Evolutionary conservation across 2,329 filamentous ascomycete species (phyloP).

Genomic region (Xylogone sp.): DNA sequence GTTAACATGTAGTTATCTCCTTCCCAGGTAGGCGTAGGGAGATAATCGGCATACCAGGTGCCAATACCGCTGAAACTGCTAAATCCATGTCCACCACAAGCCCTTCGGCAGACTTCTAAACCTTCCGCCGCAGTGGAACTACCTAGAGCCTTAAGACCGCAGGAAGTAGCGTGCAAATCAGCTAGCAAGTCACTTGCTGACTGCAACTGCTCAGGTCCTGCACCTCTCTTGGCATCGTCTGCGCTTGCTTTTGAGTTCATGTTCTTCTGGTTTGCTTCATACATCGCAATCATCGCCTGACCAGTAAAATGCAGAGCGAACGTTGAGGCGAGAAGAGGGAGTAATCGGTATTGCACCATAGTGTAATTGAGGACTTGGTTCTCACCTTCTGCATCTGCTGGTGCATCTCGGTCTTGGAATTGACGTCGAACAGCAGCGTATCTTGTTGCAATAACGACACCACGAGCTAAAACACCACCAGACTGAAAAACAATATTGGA

Average conservation of each 20-base stretch:
- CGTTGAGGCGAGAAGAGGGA: constrained; percentile 69
- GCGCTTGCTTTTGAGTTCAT: constrained; percentile 45
- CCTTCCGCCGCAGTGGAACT: constrained; percentile 72
- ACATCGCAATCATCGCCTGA: constrained; percentile 70
- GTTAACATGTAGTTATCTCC: constrained; percentile 82
- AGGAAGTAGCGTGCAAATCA: constrained; percentile 73
- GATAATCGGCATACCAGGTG: constrained; percentile 70
- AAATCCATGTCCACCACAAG: constrained; percentile 76
- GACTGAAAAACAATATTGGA: constrained; percentile 71
- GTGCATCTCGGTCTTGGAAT: constrained; percentile 71
- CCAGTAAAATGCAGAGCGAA: constrained; percentile 80
- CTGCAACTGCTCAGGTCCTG: constrained; percentile 65
- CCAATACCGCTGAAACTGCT: constrained; percentile 73
- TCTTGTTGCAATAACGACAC: constrained; percentile 73
- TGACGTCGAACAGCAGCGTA: constrained; percentile 73
- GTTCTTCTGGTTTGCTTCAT: constrained; percentile 67
- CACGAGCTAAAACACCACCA: constrained; percentile 66
- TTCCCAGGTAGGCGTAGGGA: constrained; percentile 65
- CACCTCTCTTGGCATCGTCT: constrained; percentile 44
- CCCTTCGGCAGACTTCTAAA: constrained; percentile 69
- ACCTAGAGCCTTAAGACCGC: constrained; percentile 69
- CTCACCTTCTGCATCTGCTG: constrained; percentile 54
- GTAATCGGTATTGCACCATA: constrained; percentile 71
- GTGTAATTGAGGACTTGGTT: constrained; percentile 78
- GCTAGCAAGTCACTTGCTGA: constrained; percentile 66